Conservation (phyloP, 2,329 filamentous ascomycete genomes). For the Monosporascus sp. region DNA sequence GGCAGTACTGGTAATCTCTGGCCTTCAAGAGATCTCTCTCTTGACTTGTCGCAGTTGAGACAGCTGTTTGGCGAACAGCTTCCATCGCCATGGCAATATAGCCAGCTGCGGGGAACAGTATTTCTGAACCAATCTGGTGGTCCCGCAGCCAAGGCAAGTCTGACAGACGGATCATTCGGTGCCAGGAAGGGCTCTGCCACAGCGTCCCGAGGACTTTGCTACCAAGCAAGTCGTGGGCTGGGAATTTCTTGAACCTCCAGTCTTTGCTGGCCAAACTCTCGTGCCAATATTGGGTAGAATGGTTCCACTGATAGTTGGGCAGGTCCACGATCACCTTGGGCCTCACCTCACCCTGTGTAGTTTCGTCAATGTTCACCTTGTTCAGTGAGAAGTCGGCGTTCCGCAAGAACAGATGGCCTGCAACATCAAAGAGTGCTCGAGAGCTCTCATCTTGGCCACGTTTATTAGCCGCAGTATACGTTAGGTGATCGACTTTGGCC, state of each 20-base stretch:
- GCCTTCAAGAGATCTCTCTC: constrained; percentile 8
- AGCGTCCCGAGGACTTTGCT: constrained; percentile 1
- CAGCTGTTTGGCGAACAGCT: constrained; percentile 1
- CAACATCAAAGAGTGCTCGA: constrained; percentile 4
- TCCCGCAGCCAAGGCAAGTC: constrained; percentile 34
- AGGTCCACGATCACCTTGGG: constrained; percentile 7
- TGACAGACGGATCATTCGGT: constrained; percentile 1
- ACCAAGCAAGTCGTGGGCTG: constrained; percentile 8
- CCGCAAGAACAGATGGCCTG: constrained; percentile 8
- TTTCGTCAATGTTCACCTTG: constrained; percentile 4
- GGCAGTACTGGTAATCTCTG: too few relatives aligned
- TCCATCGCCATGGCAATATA: constrained; percentile 24
- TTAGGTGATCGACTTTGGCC: not conserved
- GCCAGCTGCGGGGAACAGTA: constrained; percentile 33
- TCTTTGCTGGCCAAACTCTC: constrained; percentile 7
- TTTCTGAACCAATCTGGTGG: constrained; percentile 36
- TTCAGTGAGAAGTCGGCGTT: constrained; percentile 5
- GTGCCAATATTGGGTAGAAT: constrained; percentile 7
- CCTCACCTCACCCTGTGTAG: not conserved
- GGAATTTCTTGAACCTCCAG: constrained; percentile 4
- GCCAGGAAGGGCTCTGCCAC: constrained; percentile 3
- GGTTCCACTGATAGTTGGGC: constrained; percentile 13
- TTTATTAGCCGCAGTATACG: constrained; percentile 5
- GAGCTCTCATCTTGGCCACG: constrained; percentile 3
- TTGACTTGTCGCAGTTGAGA: too few relatives aligned